A percentile compares a stretch with the other conserved stretches of the same genome.
These are phyloP conservation scores for Fistulinella prunicolor DNA, from an alignment of 768 basidiomycete genomes.

Conservation along the genomic window DNA sequence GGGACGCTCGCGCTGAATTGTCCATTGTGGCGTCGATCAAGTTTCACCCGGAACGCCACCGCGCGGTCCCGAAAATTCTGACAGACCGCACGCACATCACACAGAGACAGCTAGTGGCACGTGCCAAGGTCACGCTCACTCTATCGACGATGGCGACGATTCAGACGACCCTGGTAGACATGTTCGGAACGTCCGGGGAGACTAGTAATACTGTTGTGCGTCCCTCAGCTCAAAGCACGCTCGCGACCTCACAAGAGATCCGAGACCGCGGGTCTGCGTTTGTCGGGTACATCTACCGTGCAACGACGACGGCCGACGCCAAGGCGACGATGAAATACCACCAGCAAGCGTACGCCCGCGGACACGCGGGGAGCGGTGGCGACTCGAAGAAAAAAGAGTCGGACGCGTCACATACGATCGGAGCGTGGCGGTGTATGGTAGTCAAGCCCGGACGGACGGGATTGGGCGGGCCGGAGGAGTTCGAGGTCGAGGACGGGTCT, in stretches of 20 bases:
- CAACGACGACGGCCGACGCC: constrained; percentile 52
- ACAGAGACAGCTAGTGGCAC: no score
- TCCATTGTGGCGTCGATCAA: no score
- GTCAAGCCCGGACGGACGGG: constrained; percentile 64
- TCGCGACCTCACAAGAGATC: constrained; percentile 64
- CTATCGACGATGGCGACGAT: not conserved
- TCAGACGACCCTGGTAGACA: no score
- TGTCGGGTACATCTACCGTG: constrained; percentile 58
- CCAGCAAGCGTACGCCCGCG: not conserved
- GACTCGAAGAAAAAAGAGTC: not conserved
- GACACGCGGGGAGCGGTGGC: no score
- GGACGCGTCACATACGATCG: constrained; percentile 55
- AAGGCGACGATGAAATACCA: constrained; percentile 34
- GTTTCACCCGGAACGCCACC: not conserved
- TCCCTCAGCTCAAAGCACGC: not conserved
- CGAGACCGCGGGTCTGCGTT: constrained; percentile 74
- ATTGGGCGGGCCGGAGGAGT: constrained; percentile 71
- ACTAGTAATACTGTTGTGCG: not conserved
- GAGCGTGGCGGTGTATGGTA: constrained; percentile 78
- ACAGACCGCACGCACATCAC: no score
- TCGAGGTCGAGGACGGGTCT: constrained; percentile 56
- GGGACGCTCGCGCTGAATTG: no score
- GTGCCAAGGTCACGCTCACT: no score
- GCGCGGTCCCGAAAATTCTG: no score
- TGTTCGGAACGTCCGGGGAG: no score